Conservation (phyloP, 2,329 filamentous ascomycete species). For the Penicillium sp. region DNA sequence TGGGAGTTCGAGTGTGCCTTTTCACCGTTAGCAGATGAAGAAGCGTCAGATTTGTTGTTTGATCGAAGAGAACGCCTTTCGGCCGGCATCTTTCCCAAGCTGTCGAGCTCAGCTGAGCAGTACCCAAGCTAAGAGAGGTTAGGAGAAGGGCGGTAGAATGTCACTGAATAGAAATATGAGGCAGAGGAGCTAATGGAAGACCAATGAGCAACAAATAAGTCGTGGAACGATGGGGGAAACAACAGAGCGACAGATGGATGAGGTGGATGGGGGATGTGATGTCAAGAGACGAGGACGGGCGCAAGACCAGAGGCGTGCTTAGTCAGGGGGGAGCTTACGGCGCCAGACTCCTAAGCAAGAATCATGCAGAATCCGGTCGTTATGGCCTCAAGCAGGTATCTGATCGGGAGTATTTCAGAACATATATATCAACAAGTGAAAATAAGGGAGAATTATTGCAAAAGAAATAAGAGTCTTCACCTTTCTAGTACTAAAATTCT, state of each 20-base stretch:
- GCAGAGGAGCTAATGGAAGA: constrained; percentile 11
- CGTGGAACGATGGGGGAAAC: constrained; percentile 17
- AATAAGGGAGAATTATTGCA: background rate
- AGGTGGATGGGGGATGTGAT: constrained; percentile 39
- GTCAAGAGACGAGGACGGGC: constrained; percentile 38
- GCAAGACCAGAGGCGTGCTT: constrained; percentile 32
- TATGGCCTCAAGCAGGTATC: background rate
- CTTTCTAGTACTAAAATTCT: background rate
- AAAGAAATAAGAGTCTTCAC: too few species aligned
- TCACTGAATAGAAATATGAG: constrained; percentile 16
- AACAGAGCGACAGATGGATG: constrained; percentile 17
- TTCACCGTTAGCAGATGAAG: constrained; percentile 49
- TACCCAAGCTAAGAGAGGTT: constrained; percentile 32
- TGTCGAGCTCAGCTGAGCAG: constrained; percentile 33
- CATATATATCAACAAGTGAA: background rate
- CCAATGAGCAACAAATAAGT: constrained; percentile 9
- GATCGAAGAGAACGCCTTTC: constrained; percentile 49
- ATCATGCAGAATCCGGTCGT: background rate
- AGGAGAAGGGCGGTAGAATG: constrained; percentile 15
- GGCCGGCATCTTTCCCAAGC: constrained; percentile 45
- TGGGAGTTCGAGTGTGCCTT: constrained; percentile 46
- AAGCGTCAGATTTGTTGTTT: constrained; percentile 48
- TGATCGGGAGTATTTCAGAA: background rate
- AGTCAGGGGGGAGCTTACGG: constrained; percentile 34
- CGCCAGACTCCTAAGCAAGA: constrained; percentile 14